Conservation (phyloP, 148 eudicot genomes). For the Fagopyrum esculentum region DNA sequence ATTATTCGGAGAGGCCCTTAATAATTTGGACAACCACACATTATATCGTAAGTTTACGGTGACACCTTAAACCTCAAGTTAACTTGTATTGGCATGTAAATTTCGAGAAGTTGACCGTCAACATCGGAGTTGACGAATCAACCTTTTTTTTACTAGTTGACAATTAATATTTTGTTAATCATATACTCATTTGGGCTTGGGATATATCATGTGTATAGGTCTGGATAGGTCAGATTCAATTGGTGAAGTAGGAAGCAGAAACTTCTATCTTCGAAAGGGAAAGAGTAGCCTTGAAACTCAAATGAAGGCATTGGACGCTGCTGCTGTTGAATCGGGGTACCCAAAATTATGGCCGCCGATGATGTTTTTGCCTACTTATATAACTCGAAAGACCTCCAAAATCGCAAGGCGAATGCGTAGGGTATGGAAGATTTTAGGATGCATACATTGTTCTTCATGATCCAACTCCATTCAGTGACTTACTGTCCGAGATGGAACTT, state of each 20-base stretch:
- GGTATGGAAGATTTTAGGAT: conserved; percentile 60
- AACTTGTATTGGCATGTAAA: too few species aligned
- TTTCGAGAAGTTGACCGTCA: too few species aligned
- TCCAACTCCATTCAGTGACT: not conserved
- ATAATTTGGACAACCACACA: too few species aligned
- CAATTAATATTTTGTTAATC: too few species aligned
- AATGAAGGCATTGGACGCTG: conserved; percentile 15
- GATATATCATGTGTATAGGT: conserved; percentile 26
- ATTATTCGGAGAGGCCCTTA: too few species aligned
- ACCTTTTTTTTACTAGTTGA: too few species aligned
- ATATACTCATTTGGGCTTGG: too few species aligned
- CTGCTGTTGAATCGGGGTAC: not conserved
- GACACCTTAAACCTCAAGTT: too few species aligned
- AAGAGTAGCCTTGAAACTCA: not conserved
- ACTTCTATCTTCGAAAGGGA: conserved; percentile 70
- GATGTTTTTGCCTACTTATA: conserved; percentile 23
- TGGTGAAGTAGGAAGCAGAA: conserved; percentile 77
- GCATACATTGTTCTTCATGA: conserved; percentile 34
- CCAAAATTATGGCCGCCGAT: conserved; percentile 10
- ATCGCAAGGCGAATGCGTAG: conserved; percentile 38
- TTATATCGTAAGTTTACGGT: too few species aligned
- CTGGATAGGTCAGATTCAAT: conserved; percentile 54
- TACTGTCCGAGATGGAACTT: not conserved
- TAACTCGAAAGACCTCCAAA: conserved; percentile 29
- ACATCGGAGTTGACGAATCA: too few species aligned